These are phyloP conservation scores for Lasiodiplodia gonubiensis DNA, from an alignment of 2,329 filamentous ascomycete genomes.

Conservation along the genomic window DNA sequence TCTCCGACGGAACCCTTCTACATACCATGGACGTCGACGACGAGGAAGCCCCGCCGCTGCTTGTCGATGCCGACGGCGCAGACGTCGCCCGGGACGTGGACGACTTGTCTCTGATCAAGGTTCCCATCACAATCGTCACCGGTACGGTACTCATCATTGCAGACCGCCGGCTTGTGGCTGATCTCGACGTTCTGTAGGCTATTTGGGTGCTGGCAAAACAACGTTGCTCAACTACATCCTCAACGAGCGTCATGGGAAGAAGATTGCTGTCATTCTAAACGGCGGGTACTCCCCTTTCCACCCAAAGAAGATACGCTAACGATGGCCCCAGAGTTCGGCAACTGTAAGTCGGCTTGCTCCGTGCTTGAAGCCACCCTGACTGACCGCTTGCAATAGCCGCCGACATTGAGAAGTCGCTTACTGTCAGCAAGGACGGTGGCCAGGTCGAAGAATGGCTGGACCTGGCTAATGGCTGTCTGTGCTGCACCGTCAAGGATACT, in stretches of 20 bases:
- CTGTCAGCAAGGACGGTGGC: conserved; percentile 81
- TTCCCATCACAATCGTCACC: conserved; percentile 85
- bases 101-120: conserved; percentile 64
- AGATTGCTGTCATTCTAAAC: conserved; percentile 97
- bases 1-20: not conserved
- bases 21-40: conserved; percentile 63
- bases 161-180: conserved; percentile 8
- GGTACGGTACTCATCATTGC: conserved; percentile 53
- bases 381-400: conserved; percentile 62
- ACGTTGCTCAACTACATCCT: conserved; percentile 95
- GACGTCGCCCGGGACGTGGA: conserved; percentile 46
- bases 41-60: conserved; percentile 62
- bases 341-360: conserved; percentile 64
- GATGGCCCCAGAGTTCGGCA: conserved; percentile 71
- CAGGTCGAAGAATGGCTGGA: conserved; percentile 94
- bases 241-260: conserved; percentile 94
- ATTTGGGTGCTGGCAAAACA: conserved; percentile 94
- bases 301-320: conserved; percentile 8
- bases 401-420: conserved; percentile 95
- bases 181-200: conserved; percentile 63
- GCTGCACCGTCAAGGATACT: conserved; percentile 95
- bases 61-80: conserved; percentile 57
- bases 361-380: not conserved
- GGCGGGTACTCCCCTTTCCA: conserved; percentile 54
- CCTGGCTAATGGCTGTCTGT: conserved; percentile 95